Base-by-base conservation (phyloP, 441 rosid species). In the Sinapis alba region DNA sequence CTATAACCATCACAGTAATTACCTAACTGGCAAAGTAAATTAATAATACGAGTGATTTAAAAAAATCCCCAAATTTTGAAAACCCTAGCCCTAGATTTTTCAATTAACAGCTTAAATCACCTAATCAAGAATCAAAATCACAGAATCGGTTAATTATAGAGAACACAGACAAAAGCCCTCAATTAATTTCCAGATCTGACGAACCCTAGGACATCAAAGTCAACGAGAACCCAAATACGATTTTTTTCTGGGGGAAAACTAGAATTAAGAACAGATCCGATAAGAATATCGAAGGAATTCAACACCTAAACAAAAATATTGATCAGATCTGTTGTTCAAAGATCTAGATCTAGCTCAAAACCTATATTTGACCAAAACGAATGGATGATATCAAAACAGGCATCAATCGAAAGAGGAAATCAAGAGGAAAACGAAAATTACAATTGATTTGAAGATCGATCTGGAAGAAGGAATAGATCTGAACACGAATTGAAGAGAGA, bases 31-130 rank as follows among this genome's bases (percentile, higher is more conserved):
- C 54, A 5, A 7, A 47, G 54, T 15, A 47, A 47, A 47, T 15
- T 2, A 41, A 43, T 13, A 41, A 80, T 76, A 75, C 23, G 61
- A 36, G 64, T 11, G 58, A 59, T 1, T n/a, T 0, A 34, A 30
- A 27, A 38, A 43, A 82, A 75, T 20, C 71, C 84, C 82, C 57
- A 74, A 80, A 53, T 53, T 65, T 19, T 5, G 26, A 20, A 77
- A 86, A 73, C 90, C 92, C 94, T 86, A 91, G 85, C 90, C 91
- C 91, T 89, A 88, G 75, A 67, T 65, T 78, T 45, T 45, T 56
- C 47, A 73, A 81, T 79, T 77, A 15, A 62, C 51, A 6, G 20
- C 74, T 19, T 6, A 34, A 36, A 74, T 20, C 65, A 19, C 51
- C 24, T 75, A 84, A 74, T 86, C 58, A 60, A 20, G 4, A 16